Evolutionary conservation across 1,284 basidiomycete species (phyloP).

Genomic region (Cerioporus squamosus): DNA sequence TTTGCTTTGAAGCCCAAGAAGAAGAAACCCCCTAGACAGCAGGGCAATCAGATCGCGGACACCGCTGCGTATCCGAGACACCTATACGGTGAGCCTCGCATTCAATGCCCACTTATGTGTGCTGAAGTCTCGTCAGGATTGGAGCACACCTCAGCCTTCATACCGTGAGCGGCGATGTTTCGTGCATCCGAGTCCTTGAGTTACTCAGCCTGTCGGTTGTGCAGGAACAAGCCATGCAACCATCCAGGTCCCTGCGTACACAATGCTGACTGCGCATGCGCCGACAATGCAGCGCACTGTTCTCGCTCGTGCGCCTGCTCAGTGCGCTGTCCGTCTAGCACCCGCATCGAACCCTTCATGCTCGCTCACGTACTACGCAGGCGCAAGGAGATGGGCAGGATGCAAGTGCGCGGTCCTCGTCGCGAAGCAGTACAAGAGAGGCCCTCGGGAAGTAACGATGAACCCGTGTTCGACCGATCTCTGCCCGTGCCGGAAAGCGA

Average conservation of each 20-base stretch:
- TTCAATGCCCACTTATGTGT: not conserved
- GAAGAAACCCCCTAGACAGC: too few relatives aligned
- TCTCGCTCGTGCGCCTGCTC: slow-evolving; percentile 45
- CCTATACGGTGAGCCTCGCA: not conserved
- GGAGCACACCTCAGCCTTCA: not conserved
- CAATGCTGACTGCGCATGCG: slow-evolving; percentile 42
- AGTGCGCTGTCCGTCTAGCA: slow-evolving; percentile 37
- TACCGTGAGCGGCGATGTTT: slow-evolving; percentile 9
- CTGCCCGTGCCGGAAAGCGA: slow-evolving; percentile 49
- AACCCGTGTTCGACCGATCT: slow-evolving; percentile 34
- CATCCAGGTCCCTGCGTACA: slow-evolving; percentile 50
- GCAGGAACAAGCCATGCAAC: slow-evolving; percentile 40
- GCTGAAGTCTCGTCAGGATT: not conserved
- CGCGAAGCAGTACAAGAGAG: slow-evolving; percentile 16
- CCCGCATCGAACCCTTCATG: not conserved
- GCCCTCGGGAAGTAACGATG: not conserved
- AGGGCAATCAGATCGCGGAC: too few relatives aligned
- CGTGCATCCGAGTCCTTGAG: too few relatives aligned
- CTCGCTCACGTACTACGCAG: slow-evolving; percentile 27
- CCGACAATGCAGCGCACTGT: slow-evolving; percentile 41
- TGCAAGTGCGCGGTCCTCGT: slow-evolving; percentile 40
- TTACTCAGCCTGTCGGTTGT: too few relatives aligned
- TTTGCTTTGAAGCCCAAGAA: too few relatives aligned
- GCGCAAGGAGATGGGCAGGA: slow-evolving; percentile 47
- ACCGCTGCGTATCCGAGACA: too few relatives aligned